Conservation (phyloP, 2,329 filamentous ascomycete species). For the Blumeria hordei region DNA sequence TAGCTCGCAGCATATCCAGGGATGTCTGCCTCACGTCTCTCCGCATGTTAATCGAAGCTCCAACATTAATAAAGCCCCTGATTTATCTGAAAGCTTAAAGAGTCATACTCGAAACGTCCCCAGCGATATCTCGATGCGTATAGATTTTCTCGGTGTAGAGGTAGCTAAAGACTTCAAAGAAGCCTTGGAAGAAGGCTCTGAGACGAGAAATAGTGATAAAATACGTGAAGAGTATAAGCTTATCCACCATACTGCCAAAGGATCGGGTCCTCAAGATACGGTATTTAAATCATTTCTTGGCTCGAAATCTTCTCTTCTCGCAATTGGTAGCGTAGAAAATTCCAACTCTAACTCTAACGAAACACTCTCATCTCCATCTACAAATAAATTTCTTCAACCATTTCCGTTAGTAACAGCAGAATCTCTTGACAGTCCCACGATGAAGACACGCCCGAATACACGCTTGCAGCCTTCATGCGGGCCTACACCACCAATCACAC, state of each 20-base stretch:
- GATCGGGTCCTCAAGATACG: no score
- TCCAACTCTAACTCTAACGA: no score
- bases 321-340: no score
- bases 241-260: no score
- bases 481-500: slow-evolving; percentile 36
- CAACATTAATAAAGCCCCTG: slow-evolving; percentile 32
- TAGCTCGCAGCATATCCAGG: slow-evolving; percentile 14
- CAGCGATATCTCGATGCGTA: slow-evolving; percentile 32
- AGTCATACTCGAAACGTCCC: slow-evolving; percentile 29
- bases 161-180: slow-evolving; percentile 58
- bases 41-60: slow-evolving; percentile 18
- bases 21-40: slow-evolving; percentile 14
- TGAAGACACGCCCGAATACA: slow-evolving; percentile 28
- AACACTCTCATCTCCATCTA: no score
- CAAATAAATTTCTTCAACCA: no score
- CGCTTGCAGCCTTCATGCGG: slow-evolving; percentile 25
- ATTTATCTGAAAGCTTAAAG: slow-evolving; percentile 19
- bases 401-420: slow-evolving; percentile 5
- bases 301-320: no score
- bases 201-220: no score
- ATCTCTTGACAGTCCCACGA: slow-evolving; percentile 17
- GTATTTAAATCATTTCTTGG: no score
- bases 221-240: no score
- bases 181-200: background rate
- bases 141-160: slow-evolving; percentile 63